These are phyloP conservation scores for Papilionanthe hybrid DNA, from an alignment of 116 monocot genomes.

Conservation along the genomic window DNA sequence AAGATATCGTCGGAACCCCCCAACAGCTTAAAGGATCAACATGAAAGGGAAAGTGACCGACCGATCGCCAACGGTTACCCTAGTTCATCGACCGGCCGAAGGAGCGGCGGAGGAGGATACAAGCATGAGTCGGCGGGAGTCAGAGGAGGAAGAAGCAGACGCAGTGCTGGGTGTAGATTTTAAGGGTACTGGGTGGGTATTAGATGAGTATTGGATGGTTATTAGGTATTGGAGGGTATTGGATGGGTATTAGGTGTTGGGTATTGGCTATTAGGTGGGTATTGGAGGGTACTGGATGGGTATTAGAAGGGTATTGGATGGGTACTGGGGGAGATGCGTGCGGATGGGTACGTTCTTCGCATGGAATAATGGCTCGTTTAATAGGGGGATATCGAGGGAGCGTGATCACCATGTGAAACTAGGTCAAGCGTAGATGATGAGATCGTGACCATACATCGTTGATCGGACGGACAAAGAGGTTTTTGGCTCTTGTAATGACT, in stretches of 20 bases:
- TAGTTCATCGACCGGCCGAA: neutral
- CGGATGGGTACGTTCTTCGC: too few species aligned
- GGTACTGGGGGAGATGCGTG: too few species aligned
- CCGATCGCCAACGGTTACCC: constrained; percentile 12
- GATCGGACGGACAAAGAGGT: neutral
- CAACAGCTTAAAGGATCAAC: constrained; percentile 33
- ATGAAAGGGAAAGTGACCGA: constrained; percentile 1
- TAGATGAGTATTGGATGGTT: too few species aligned
- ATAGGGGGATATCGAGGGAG: constrained; percentile 28
- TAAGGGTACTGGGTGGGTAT: too few species aligned
- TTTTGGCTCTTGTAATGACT: too few species aligned
- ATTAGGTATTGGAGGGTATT: too few species aligned
- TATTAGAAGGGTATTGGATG: too few species aligned
- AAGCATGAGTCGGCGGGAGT: constrained; percentile 42
- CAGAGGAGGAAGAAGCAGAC: constrained; percentile 7
- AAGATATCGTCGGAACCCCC: constrained; percentile 19
- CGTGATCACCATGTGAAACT: constrained; percentile 9
- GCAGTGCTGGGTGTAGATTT: too few species aligned
- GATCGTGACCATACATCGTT: neutral
- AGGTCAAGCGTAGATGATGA: constrained; percentile 13
- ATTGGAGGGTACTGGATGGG: too few species aligned
- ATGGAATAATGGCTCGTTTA: too few species aligned
- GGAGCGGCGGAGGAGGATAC: constrained; percentile 14
- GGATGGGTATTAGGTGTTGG: too few species aligned
- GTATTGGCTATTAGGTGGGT: too few species aligned